Conservation (phyloP, 208 protist genomes). For the Trypanosoma cruzi region DNA sequence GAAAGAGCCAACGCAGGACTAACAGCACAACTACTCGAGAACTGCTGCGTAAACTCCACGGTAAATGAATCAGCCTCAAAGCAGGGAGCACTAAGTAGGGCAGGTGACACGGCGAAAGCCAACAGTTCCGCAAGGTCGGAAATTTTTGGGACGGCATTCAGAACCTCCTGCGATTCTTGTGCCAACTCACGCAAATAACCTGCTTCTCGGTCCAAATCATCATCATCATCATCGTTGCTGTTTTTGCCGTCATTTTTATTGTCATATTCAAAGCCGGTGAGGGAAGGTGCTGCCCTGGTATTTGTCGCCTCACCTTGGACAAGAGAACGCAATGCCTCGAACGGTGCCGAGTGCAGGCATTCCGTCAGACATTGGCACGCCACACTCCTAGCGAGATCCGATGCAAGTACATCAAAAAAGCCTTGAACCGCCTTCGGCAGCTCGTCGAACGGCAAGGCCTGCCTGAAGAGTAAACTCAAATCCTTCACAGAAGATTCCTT, state of each 20-base stretch:
- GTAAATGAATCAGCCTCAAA: slow-evolving; percentile 59
- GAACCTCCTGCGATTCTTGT: slow-evolving; percentile 13
- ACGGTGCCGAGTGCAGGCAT: slow-evolving; percentile 20
- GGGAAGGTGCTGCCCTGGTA: neutral
- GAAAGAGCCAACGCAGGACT: slow-evolving; percentile 51
- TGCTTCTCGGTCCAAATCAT: slow-evolving; percentile 11
- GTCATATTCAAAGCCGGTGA: neutral
- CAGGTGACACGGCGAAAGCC: slow-evolving; percentile 52
- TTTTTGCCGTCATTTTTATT: neutral
- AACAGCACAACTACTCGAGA: slow-evolving; percentile 45
- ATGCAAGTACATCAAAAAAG: slow-evolving; percentile 22
- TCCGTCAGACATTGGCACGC: slow-evolving; percentile 19
- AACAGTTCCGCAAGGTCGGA: slow-evolving; percentile 47
- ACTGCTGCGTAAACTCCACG: slow-evolving; percentile 78
- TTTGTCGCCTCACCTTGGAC: slow-evolving; percentile 1
- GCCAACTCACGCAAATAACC: slow-evolving; percentile 16
- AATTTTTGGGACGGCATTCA: slow-evolving; percentile 15
- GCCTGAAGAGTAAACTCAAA: slow-evolving; percentile 5
- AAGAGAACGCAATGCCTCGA: slow-evolving; percentile 12
- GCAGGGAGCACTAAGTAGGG: slow-evolving; percentile 50
- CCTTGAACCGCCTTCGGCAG: slow-evolving; percentile 6
- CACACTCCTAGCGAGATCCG: slow-evolving; percentile 12
- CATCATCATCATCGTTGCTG: slow-evolving; percentile 7
- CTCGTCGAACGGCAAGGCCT: slow-evolving; percentile 21
- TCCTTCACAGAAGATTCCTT: slow-evolving; percentile 13